Evolutionary conservation across 164 flowering plant species (phyloP).

Genomic region (Protea cynaroides): DNA sequence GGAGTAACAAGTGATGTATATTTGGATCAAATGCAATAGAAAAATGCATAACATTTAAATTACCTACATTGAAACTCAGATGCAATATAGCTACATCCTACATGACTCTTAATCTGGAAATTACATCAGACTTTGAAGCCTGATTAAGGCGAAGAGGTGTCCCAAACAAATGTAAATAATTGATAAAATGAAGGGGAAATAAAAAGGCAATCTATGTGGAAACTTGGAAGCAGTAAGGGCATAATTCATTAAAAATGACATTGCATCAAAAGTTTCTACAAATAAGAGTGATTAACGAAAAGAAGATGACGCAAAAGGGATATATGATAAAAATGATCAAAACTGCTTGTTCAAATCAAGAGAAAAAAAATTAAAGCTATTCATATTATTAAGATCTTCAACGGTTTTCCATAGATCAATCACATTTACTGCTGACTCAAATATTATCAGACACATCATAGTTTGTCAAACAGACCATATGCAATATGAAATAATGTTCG

Average conservation of each 20-base stretch:
- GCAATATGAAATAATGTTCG: too few relatives aligned
- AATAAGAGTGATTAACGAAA: neutral
- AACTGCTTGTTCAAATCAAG: too few relatives aligned
- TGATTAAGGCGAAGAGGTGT: too few relatives aligned
- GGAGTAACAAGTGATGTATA: neutral
- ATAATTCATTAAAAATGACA: neutral
- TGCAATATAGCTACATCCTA: neutral
- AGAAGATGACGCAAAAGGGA: neutral
- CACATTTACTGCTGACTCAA: too few relatives aligned
- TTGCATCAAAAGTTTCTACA: slow-evolving; percentile 2
- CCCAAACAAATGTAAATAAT: too few relatives aligned
- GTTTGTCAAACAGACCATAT: too few relatives aligned
- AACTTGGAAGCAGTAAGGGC: neutral
- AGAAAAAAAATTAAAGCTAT: too few relatives aligned
- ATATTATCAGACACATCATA: too few relatives aligned
- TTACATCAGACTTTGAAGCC: slow-evolving; percentile 1
- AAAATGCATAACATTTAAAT: neutral
- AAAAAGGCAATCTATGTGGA: neutral
- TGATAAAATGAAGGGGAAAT: too few relatives aligned
- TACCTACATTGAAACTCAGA: neutral
- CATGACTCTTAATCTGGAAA: neutral
- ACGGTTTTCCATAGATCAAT: too few relatives aligned
- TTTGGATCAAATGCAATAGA: neutral
- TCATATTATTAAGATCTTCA: too few relatives aligned
- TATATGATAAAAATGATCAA: neutral